A percentile compares a stretch with the other conserved stretches of the same genome.
phyloP scores from a whole-genome alignment of 2,329 filamentous ascomycete genomes.

The Cercospora brassicicola region DNA sequence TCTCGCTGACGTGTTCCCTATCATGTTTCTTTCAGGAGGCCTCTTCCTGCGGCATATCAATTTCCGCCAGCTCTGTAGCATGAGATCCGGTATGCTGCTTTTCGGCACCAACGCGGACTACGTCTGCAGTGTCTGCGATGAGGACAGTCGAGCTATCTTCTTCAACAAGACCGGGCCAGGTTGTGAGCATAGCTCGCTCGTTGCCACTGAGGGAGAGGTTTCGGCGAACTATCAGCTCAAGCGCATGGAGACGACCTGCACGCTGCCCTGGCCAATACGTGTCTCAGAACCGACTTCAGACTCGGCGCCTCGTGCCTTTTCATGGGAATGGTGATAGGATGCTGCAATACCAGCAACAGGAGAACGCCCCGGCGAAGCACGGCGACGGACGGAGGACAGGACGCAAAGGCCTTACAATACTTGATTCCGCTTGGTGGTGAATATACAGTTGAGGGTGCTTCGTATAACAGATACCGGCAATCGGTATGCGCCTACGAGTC shows the following conservation, averaged over 20 bases:
- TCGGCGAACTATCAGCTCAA: background rate
- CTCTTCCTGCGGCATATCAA: conserved; percentile 11
- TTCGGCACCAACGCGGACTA: conserved; percentile 6
- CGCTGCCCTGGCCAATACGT: conserved; percentile 3
- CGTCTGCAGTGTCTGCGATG: conserved; percentile 11
- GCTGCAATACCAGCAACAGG: background rate
- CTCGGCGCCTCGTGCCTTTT: background rate
- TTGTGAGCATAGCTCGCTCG: conserved; percentile 11
- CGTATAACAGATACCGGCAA: background rate
- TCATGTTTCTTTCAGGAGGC: conserved; percentile 3
- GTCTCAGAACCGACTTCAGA: background rate
- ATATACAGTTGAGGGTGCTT: background rate
- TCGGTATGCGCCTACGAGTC: background rate
- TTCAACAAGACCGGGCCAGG: conserved; percentile 4
- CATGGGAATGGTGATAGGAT: background rate
- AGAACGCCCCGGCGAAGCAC: background rate
- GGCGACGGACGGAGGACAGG: background rate
- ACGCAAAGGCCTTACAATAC: background rate
- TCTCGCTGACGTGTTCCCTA: background rate
- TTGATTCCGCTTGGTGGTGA: background rate
- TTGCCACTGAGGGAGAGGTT: background rate
- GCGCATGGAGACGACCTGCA: background rate
- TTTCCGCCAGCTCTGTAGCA: conserved; percentile 15
- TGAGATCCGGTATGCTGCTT: conserved; percentile 10
- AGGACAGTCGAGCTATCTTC: conserved; percentile 10